A percentile compares a stretch with the other conserved stretches of the same genome.
These are phyloP conservation scores for Yamadazyma paraphyllophila DNA, from an alignment of 805 yeast species.

Conservation along the genomic window DNA sequence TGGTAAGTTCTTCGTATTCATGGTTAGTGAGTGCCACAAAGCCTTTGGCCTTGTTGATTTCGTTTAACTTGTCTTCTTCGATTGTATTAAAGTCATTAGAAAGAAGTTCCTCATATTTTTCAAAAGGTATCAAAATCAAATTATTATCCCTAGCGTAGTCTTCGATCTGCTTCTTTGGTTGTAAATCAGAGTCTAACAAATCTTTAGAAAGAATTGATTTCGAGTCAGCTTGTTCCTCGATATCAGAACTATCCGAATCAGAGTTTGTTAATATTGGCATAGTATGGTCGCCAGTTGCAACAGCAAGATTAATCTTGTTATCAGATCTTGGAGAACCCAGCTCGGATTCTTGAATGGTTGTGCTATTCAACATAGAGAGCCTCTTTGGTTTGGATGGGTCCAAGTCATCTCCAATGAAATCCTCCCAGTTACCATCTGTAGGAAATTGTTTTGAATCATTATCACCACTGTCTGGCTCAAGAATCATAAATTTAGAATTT, in stretches of 20 bases:
- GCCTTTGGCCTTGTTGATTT: slow-evolving; percentile 24
- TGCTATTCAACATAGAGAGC: slow-evolving; percentile 14
- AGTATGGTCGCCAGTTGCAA: slow-evolving; percentile 17
- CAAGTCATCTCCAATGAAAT: slow-evolving; percentile 31
- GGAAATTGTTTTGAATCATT: slow-evolving; percentile 11
- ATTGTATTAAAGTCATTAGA: slow-evolving; percentile 23
- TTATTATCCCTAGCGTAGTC: slow-evolving; percentile 34
- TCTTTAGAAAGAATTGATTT: slow-evolving; percentile 10
- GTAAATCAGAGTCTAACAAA: slow-evolving; percentile 6
- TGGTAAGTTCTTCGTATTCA: slow-evolving; percentile 27
- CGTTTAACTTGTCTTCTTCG: slow-evolving; percentile 23
- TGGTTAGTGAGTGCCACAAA: slow-evolving; percentile 23
- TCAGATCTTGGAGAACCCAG: slow-evolving; percentile 10
- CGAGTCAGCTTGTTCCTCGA: slow-evolving; percentile 3
- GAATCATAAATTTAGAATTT: slow-evolving; percentile 29
- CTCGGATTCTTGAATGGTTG: slow-evolving; percentile 14
- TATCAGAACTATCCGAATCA: slow-evolving; percentile 23
- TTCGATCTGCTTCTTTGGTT: slow-evolving; percentile 25
- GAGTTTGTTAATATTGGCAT: slow-evolving; percentile 28
- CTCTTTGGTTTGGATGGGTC: slow-evolving; percentile 23
- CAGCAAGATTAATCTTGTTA: slow-evolving; percentile 15
- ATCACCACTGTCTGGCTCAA: slow-evolving; percentile 16
- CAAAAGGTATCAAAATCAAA: slow-evolving; percentile 23
- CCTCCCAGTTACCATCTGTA: slow-evolving; percentile 35
- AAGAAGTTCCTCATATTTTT: slow-evolving; percentile 30